Evolutionary conservation across 345 rosid genomes (phyloP).

Genomic region (Rhodamnia rubescens): DNA sequence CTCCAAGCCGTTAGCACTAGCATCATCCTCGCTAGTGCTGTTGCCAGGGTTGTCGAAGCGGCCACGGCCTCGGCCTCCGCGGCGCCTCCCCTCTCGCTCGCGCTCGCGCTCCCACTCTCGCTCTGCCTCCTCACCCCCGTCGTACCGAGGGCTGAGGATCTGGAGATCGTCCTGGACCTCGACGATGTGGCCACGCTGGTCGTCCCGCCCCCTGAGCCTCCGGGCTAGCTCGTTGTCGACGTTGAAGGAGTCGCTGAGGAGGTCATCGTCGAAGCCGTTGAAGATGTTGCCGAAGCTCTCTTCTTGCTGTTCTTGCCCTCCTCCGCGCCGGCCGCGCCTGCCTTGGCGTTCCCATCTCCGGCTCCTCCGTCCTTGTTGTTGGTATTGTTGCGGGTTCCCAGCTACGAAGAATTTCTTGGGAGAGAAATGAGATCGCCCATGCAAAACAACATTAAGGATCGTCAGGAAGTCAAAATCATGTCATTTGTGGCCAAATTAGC

Average conservation of each 20-base stretch:
- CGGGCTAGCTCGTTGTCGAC: conserved; percentile 31
- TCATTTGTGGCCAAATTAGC: not conserved
- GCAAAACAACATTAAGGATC: not conserved
- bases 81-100: not conserved
- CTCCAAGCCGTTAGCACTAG: conserved; percentile 33
- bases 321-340: not conserved
- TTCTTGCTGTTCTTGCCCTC: not conserved
- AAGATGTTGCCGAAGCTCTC: conserved; percentile 18
- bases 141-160: conserved; percentile 8
- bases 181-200: conserved; percentile 48
- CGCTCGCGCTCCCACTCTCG: not conserved
- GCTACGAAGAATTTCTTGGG: conserved; percentile 35
- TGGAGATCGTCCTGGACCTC: conserved; percentile 18
- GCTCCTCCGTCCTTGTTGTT: not conserved
- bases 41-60: not conserved
- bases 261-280: conserved; percentile 22
- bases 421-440: not conserved
- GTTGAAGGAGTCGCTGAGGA: conserved; percentile 32
- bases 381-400: conserved; percentile 23
- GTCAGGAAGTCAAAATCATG: not conserved
- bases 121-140: not conserved
- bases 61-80: too few relatives aligned
- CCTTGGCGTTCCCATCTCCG: not conserved
- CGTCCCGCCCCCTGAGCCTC: conserved; percentile 21
- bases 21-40: not conserved